A percentile compares a stretch with the other conserved stretches of the same genome.
These are phyloP conservation scores for Nakaseomyces kungkrabaensis DNA, from an alignment of 1,139 yeast species.

Conservation along the genomic window DNA sequence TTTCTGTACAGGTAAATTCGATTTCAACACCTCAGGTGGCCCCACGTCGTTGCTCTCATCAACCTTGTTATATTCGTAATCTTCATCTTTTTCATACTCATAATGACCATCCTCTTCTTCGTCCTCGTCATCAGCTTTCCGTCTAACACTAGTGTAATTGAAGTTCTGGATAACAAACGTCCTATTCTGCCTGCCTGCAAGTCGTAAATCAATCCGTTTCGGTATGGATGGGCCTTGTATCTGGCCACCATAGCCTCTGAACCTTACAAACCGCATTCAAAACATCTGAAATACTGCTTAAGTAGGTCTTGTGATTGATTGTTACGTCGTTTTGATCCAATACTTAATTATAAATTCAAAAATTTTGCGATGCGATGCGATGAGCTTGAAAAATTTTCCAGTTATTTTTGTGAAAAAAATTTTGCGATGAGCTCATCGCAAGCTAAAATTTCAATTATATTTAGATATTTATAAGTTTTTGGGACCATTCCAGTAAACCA, in stretches of 20 bases:
- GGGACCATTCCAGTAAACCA: too few relatives aligned
- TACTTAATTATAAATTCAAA: too few relatives aligned
- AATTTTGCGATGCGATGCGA: background rate
- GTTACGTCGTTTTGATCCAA: too few relatives aligned
- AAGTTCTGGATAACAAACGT: slow-evolving; percentile 1
- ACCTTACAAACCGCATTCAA: slow-evolving; percentile 1
- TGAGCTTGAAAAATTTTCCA: background rate
- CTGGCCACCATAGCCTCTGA: background rate
- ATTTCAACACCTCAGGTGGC: background rate
- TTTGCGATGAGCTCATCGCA: slow-evolving; percentile 2
- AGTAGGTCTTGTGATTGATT: too few relatives aligned
- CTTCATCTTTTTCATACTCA: background rate
- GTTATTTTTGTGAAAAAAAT: background rate
- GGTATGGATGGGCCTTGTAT: background rate
- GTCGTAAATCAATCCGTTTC: background rate
- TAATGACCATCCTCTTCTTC: background rate
- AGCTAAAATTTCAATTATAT: background rate
- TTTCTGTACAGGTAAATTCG: background rate
- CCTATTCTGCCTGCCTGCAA: background rate
- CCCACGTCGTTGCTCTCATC: too few relatives aligned
- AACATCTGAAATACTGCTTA: background rate
- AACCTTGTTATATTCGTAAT: background rate
- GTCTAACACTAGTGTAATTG: background rate
- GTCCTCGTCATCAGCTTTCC: background rate
- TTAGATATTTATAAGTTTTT: too few relatives aligned